Percentiles rank a stretch among this genome's conserved stretches.
These are phyloP conservation scores for Russula compacta DNA, from an alignment of 768 basidiomycete species.

Conservation along the genomic window DNA sequence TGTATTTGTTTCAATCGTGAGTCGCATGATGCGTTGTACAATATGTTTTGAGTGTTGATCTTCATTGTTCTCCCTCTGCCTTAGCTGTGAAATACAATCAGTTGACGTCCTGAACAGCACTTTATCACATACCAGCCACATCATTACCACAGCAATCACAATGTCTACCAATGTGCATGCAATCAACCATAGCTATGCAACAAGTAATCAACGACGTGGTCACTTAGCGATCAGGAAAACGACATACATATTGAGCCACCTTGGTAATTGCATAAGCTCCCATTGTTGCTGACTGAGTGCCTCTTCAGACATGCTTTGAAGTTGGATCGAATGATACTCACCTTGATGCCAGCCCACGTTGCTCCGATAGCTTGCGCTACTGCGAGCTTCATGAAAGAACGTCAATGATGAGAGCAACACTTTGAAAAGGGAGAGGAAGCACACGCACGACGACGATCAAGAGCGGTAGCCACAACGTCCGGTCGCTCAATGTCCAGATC, in stretches of 20 bases:
- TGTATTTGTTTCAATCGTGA: constrained; percentile 24
- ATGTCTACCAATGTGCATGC: constrained; percentile 5
- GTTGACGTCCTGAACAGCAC: no score
- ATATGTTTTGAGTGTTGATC: not conserved
- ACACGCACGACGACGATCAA: constrained; percentile 1
- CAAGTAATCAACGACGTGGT: not conserved
- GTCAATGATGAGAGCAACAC: not conserved
- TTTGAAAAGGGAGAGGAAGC: not conserved
- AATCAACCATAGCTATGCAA: constrained; percentile 3
- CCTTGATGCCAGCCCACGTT: constrained; percentile 7
- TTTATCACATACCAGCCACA: not conserved
- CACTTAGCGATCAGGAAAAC: not conserved
- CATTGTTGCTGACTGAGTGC: not conserved
- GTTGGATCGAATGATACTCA: not conserved
- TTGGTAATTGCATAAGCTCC: constrained; percentile 1
- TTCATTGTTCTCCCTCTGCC: not conserved
- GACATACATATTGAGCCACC: not conserved
- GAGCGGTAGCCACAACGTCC: not conserved
- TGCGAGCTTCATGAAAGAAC: not conserved
- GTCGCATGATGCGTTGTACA: constrained; percentile 21
- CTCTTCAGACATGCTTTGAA: not conserved
- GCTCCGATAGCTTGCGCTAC: not conserved
- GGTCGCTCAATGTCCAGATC: constrained; percentile 23
- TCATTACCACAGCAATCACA: constrained; percentile 6
- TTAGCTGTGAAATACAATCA: not conserved